A percentile compares a stretch with the other conserved stretches of the same genome.
Evolutionary conservation across 1,284 basidiomycete genomes (phyloP).

Genomic region (Waitea zeae): DNA sequence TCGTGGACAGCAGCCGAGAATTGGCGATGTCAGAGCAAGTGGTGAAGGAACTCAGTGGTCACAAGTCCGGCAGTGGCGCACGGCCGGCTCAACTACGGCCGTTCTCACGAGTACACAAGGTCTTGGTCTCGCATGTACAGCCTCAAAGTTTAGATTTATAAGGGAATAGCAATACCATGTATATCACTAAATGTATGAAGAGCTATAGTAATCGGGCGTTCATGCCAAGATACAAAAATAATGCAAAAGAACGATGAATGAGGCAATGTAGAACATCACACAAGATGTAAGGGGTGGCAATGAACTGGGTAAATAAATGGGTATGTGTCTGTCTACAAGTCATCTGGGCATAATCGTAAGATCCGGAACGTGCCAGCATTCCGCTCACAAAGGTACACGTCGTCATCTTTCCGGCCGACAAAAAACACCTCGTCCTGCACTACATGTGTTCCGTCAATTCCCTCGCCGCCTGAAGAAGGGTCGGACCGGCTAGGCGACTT

Average conservation of each 20-base stretch:
- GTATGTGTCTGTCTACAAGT: slow-evolving; percentile 3
- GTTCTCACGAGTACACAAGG: too few species aligned
- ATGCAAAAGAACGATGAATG: slow-evolving; percentile 5
- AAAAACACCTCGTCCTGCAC: slow-evolving; percentile 53
- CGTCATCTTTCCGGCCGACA: slow-evolving; percentile 53
- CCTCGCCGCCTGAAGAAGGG: slow-evolving; percentile 24
- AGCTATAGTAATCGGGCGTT: too few species aligned
- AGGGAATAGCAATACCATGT: too few species aligned
- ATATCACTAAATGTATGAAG: too few species aligned
- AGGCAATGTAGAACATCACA: slow-evolving; percentile 6
- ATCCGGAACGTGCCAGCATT: slow-evolving; percentile 57
- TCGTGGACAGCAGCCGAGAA: too few species aligned
- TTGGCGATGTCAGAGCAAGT: too few species aligned
- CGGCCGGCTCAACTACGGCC: too few species aligned
- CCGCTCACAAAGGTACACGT: slow-evolving; percentile 67
- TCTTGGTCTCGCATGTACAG: too few species aligned
- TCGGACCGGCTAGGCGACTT: slow-evolving; percentile 31
- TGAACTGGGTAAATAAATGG: neutral
- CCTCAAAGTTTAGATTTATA: too few species aligned
- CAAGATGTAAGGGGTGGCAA: slow-evolving; percentile 4
- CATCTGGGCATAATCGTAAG: slow-evolving; percentile 36
- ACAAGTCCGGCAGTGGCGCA: too few species aligned
- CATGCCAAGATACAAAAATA: slow-evolving; percentile 1
- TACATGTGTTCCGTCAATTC: slow-evolving; percentile 27
- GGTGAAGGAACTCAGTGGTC: too few species aligned